Evolutionary conservation across 306 rosid species (phyloP).

Genomic region (Citrullus amarus): DNA sequence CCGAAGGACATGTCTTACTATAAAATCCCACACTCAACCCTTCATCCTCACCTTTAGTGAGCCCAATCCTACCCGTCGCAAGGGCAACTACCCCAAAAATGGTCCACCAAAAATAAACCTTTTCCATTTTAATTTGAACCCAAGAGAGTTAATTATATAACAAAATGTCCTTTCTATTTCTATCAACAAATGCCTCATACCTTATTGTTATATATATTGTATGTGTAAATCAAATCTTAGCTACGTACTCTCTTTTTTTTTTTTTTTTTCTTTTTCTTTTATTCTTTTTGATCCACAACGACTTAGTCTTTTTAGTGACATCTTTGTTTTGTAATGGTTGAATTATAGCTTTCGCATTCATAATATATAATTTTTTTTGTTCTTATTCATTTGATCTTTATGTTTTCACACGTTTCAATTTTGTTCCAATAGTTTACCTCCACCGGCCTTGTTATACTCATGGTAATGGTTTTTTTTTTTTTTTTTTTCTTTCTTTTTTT

Average conservation of each 20-base stretch:
- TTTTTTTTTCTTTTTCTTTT: no score
- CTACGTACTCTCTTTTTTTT: no score
- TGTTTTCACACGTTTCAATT: background rate
- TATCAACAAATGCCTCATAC: no score
- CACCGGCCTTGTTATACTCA: background rate
- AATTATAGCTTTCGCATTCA: background rate
- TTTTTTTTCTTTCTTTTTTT: no score
- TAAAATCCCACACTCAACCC: background rate
- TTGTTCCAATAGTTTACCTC: background rate
- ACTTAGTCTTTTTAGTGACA: no score
- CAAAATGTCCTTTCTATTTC: no score
- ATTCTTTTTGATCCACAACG: no score
- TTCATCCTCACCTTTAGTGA: background rate
- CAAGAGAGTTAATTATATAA: no score
- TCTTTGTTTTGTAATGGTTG: background rate
- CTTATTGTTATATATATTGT: no score
- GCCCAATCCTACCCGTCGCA: background rate
- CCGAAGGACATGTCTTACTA: conserved; percentile 4
- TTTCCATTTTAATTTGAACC: background rate
- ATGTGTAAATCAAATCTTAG: no score
- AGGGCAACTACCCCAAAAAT: background rate
- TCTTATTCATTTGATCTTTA: background rate
- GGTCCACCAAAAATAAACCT: background rate
- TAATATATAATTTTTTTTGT: background rate
- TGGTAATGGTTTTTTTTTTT: no score